Conservation (phyloP, 192 early-diverging fungal species). For the Coemansia sp. region DNA sequence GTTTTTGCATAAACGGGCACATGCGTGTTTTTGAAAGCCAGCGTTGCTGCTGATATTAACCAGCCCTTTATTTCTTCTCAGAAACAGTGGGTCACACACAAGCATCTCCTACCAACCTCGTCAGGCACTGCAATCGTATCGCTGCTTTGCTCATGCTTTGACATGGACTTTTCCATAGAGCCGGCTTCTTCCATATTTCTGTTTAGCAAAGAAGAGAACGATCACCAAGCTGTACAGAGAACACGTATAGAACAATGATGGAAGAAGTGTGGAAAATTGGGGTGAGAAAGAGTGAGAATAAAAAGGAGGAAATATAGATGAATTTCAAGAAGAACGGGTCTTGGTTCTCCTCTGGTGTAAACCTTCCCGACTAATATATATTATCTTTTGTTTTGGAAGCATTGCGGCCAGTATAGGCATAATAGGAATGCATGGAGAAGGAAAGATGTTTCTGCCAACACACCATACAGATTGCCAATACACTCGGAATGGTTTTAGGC, state of each 20-base stretch:
- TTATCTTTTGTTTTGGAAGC: neutral
- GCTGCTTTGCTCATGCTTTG: neutral
- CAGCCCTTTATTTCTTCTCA: too few species aligned
- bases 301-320: neutral
- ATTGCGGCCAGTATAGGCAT: neutral
- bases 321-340: too few species aligned
- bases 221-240: neutral
- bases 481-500: neutral
- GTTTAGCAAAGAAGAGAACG: neutral
- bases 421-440: slow-evolving; percentile 3
- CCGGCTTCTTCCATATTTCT: neutral
- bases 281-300: neutral
- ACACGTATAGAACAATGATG: neutral
- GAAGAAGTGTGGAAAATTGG: neutral
- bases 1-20: neutral
- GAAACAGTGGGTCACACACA: neutral
- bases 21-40: neutral
- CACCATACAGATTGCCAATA: slow-evolving; percentile 5
- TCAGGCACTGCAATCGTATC: neutral
- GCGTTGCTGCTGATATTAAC: neutral
- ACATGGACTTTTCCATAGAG: neutral
- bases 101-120: neutral
- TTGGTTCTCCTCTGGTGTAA: neutral
- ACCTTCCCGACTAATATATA: neutral
- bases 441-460: neutral